phyloP scores from a whole-genome alignment of 345 rosid species.

The Populus pruinosa region DNA sequence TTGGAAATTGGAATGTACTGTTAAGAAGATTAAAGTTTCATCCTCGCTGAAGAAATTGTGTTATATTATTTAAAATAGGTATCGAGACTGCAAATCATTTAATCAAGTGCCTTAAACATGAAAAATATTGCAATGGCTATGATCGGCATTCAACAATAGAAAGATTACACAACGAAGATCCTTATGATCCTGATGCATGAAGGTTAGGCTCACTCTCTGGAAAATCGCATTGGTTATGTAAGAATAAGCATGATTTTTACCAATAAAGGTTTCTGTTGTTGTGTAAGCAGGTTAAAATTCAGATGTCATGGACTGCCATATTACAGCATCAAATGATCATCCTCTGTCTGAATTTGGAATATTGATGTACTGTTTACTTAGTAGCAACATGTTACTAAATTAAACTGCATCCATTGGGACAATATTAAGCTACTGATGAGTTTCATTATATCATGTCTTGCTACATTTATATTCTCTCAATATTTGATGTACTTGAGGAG shows the following conservation, averaged over 20 bases:
- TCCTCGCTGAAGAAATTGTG: too few species aligned
- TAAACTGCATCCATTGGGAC: not conserved
- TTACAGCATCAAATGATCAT: too few species aligned
- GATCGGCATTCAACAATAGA: not conserved
- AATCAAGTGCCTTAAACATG: not conserved
- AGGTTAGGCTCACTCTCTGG: not conserved
- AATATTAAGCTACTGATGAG: not conserved
- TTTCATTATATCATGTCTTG: not conserved
- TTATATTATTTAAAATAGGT: too few species aligned
- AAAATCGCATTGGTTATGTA: not conserved
- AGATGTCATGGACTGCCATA: not conserved
- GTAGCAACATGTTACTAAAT: not conserved
- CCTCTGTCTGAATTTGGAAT: not conserved
- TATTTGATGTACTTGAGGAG: too few species aligned
- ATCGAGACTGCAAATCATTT: not conserved
- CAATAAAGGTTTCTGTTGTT: not conserved
- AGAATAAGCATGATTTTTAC: not conserved
- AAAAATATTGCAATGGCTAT: not conserved
- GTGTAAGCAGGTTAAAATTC: not conserved
- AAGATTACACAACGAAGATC: too few species aligned
- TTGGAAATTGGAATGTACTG: too few species aligned
- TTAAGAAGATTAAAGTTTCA: too few species aligned
- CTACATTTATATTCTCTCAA: too few species aligned
- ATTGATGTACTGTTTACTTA: not conserved
- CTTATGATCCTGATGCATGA: not conserved